Evolutionary conservation across 1,139 yeast genomes (phyloP), one percentile per base, ranked within the genome.

Genomic region (Tardiomyces blankii): DNA sequence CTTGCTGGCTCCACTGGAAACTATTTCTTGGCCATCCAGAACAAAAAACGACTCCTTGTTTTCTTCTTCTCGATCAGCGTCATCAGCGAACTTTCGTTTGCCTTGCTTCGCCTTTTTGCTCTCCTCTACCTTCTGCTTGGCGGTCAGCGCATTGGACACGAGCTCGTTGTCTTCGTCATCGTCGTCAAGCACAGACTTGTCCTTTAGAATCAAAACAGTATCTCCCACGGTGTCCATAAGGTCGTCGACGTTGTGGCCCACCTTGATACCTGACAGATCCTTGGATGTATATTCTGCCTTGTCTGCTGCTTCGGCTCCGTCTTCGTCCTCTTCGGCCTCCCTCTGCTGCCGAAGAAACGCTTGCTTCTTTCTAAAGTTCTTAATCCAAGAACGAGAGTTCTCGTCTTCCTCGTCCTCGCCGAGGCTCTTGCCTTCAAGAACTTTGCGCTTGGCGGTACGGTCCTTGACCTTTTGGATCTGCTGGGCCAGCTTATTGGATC

Each of bases 171-270:
- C 74, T 32, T 68, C 74, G 38, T 67, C 75, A 32, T 68, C 74
- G 2, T 74, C 79, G 38, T 72, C 79, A 23, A 76, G 54, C 2
- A 84, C 64, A 6, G 68, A 68, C 1, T 67, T 60, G 50, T 87
- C 96, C 47, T 80, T 75, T 42, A 86, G 65, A 0, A 91, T 84
- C 45, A 87, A 65, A 1, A 84, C 68, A 0, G 77, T 75, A 18
- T 75, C 77, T n/a, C 67, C 68, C 7, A 58, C 57, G n/a, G 70
- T 49, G 6, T 55, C 60, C 2, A 59, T 58, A n/a, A 78, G 56
- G 19, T 74, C 78, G 6, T 59, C 56, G 4, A 66, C 45, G 39
- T 62, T 64, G 57, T 78, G 84, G 0, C 70, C 72, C 9, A 80
- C 73, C 40, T 64, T 67, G 3, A 75, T 48, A 1, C 75, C 75